phyloP scores from a whole-genome alignment of 2,329 filamentous ascomycete species.

The Myriosclerotinia duriaeana region DNA sequence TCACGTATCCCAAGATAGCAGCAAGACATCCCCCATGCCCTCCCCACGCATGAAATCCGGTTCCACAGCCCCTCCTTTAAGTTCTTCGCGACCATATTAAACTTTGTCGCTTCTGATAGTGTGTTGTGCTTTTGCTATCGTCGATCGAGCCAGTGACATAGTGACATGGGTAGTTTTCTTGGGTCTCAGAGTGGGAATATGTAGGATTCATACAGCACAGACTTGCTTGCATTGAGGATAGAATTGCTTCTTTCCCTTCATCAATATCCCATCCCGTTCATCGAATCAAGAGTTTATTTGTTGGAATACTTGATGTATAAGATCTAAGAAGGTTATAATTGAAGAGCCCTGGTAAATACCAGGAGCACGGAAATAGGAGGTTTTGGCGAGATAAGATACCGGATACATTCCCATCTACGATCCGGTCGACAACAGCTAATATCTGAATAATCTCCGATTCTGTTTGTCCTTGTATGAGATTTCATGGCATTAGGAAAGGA shows the following conservation, averaged over 20 bases:
- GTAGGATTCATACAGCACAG: conserved; percentile 1
- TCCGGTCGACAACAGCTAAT: not conserved
- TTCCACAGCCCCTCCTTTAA: conserved; percentile 4
- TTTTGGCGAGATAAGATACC: conserved; percentile 14
- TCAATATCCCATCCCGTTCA: not conserved
- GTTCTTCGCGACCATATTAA: not conserved
- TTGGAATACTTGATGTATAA: not conserved
- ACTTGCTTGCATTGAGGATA: conserved; percentile 11
- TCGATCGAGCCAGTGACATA: not conserved
- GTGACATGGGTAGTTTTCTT: not conserved
- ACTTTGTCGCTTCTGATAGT: not conserved
- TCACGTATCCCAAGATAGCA: not conserved
- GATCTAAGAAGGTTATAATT: not conserved
- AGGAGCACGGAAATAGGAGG: not conserved
- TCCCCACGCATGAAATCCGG: not conserved
- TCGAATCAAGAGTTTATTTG: not conserved
- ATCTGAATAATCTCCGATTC: not conserved
- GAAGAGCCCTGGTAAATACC: not conserved
- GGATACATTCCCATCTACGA: not conserved
- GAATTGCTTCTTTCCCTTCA: conserved; percentile 3
- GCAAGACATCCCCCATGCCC: not conserved
- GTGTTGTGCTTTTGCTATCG: too few species aligned
- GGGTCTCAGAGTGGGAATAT: not conserved
- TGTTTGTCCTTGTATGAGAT: not conserved
- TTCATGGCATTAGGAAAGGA: not conserved